Base-by-base conservation (phyloP, 192 early-diverging fungal species). In the Coemansia sp. region DNA sequence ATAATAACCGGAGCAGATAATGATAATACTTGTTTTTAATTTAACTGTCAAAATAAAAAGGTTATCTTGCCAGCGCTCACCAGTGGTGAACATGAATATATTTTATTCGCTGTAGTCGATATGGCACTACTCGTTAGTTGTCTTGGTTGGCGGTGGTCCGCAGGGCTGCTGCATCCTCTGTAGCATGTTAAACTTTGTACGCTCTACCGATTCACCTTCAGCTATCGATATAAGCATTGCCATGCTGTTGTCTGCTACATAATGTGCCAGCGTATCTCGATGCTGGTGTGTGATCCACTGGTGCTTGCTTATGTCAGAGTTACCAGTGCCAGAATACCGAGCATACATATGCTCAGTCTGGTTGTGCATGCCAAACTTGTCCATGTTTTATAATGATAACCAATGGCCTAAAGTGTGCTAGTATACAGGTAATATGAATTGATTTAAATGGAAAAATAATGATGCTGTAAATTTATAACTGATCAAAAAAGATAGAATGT, bases 311-410 rank as follows among this genome's bases (percentile, higher is more conserved):
- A 67, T 82, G 31, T 82, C 74, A 38, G 79, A 69, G 26, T 69
- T 75, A 14, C 79, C 79, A 10, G 79, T 82, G 34, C 79, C 79
- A 10, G 68, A 36, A 49, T 82, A 62, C 70, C 68, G 58, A 15
- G 79, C 74, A 64, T 72, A 66, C 57, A 75, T 22, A 38, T 75
- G 69, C 69, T 81, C 78, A 21, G 78, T 81, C 73, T 81, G 78
- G 28, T 70, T 81, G 53, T 81, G 69, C 78, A 81, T 81, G 28
- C 78, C 78, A 81, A 81, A 81, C 69, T 81, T 81, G 60, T 81
- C 78, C 73, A 74, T 74, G 20, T 20, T 64, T 8, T 38, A 52
- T 23, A 26, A 10, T 5, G 47, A 19, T 19, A 19, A 17, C n/a
- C 46, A 19, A 48, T 3, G 15, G 40, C 4, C 12, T 15, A n/a